Evolutionary conservation across 2,329 filamentous ascomycete genomes (phyloP), one percentile per base, ranked within the genome.

Genomic region (Alternaria ethzedia): DNA sequence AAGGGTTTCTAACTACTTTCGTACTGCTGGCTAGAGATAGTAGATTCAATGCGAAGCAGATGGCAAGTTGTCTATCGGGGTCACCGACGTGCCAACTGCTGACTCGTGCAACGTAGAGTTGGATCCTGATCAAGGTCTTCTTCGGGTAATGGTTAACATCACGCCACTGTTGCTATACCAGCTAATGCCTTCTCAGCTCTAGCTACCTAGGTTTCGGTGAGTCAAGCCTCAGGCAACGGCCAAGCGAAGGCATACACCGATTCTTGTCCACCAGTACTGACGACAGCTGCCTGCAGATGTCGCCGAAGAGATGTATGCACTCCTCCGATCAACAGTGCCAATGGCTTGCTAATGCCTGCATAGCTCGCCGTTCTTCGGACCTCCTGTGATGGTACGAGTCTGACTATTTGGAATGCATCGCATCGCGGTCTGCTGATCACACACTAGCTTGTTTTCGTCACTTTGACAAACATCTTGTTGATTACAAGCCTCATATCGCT

Each of bases 1-100:
- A 66, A 87, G 88, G 94, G 50, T 97, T 97, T 79, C 82, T 97
- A 32, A 97, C 94, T 0, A 97, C 93, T 0, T 95, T 95, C 72
- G 90, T 90, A 0, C 85, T 94, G 25, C 84, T 96, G 47, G 92
- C 90, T n/a, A 87, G 91, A 58, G 90, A 63, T 26, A 63, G 91
- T 54, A 80, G 82, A 2, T 93, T 90, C 74, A 86, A 84, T 5
- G 85, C 91, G 23, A 80, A 82, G 10, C 82, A 89, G 59, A 94
- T 94, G 90, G 75, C 76, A 57, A 44, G 68, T 64, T 12, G 13
- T 44, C n/a, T 10, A 25, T 13, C 25, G 30, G 23, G 8, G 30
- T 20, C 12, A 12, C 17, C 13, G 15, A n/a, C 21, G 23, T 20
- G 12, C 15, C 30, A 28, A 25, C 6, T 54, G 51, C 67, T 76